Base-by-base conservation (phyloP, 2,329 filamentous ascomycete genomes). In the Aspergillus piperis region DNA sequence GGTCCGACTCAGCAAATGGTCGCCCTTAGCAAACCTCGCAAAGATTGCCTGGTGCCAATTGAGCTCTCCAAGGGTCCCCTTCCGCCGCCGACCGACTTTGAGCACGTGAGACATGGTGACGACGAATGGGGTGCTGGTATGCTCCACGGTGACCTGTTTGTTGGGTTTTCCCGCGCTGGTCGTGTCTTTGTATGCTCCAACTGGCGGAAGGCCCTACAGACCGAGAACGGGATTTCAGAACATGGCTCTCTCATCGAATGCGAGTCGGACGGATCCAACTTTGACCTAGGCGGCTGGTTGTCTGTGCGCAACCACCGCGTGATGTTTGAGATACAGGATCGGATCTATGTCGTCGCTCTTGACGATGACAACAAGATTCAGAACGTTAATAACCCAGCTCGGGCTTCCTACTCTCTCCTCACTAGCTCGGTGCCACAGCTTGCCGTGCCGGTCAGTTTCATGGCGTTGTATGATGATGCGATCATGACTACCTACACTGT, bases 81-180 rank as follows among this genome's bases (percentile, higher is more conserved):
- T 5, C 64, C 68, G 15, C 54, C 61, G 3, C 68, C 68, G 4
- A 54, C 44, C 8, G 68, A 71, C 10, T 61, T 65, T 13, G 63
- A 66, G 2, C 68, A 72, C 49, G 61, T 71, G 2, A 60, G 70
- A n/a, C 62, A 73, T 32, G 68, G 70, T 1, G 74, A 77, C 5
- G 77, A 82, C 50, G 79, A 81, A 63, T 82, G 80, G 79, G 80
- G 80, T 17, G 78, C 80, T 2, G 80, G 79, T 4, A 78, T 80
- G 76, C 59, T 81, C 5, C 61, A 73, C 39, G 77, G 75, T 1
- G 65, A 77, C 19, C 64, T 78, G 21, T 78, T 82, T 62, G 79
- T 77, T 1, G 80, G 79, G 38, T 71, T 81, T 36, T 81, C 78
- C 10, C 72, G 77, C 3, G 73, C 73, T 8, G 80, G 80, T 1